Base-by-base conservation (phyloP, 169 alveolate species). In the Plasmodium knowlesi region DNA sequence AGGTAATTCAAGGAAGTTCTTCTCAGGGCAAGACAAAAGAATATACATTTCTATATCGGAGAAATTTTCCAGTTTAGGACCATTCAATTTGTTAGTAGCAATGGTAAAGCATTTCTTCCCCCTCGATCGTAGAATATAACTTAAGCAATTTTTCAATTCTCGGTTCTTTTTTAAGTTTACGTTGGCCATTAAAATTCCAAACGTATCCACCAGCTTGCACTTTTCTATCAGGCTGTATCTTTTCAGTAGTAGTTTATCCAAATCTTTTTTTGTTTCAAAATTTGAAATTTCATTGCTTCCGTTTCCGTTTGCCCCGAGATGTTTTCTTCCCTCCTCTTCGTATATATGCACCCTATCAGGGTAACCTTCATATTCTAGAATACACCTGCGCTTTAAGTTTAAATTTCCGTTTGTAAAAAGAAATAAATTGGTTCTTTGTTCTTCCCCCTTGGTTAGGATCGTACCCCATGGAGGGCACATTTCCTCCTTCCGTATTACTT, bases 11-110 rank as follows among this genome's bases (percentile, higher is more conserved):
- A 93, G 84, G 50, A 95, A 89, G 67, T 92, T 88, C 30, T 95
- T 72, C 53, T 92, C 95, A 25, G 94, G 85, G 71, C 97, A 96
- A 3, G 96, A 89, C 61, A 96, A 74, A 67, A 96, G 84, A 34
- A 95, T 92, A 46, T 81, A 96, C 82, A 96, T 83, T 84, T 96
- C 96, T 22, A 96, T 83, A 81, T 82, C 94, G 37, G 93, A 96
- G 92, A 96, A 95, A 67, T 96, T 96, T 54, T 89, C 95, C 53
- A 96, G 46, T 72, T 96, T 96, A 0, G 96, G 96, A 84, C 92
- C 95, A n/a, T 96, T 96, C 76, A 96, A 81, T 81, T 95, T 89
- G 82, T 95, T 95, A 3, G 96, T 92, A 34, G 95, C 95, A 53
- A 96, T 78, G 9, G 92, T 85, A 16, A 80, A 92, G 39, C 95